These are phyloP conservation scores for Heliamphora pulchella DNA, from an alignment of 179 eudicot genomes.

Conservation along the genomic window DNA sequence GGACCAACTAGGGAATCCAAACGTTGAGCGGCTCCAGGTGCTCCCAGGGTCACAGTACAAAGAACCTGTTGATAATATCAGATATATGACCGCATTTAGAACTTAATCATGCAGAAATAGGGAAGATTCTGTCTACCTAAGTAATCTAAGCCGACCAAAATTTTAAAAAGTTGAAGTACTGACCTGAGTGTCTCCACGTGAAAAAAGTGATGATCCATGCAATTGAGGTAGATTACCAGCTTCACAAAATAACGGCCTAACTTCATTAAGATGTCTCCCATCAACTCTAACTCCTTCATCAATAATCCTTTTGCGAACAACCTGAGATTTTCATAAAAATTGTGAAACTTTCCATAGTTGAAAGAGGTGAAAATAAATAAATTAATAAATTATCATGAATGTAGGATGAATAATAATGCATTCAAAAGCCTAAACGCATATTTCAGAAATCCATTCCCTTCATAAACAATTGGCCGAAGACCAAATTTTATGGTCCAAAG, in stretches of 20 bases:
- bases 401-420: too few relatives aligned
- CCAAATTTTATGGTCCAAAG: neutral
- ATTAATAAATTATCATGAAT: neutral
- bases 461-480: neutral
- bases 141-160: neutral
- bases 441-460: neutral
- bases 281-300: conserved; percentile 77
- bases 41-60: conserved; percentile 95
- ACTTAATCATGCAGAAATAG: neutral
- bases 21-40: conserved; percentile 89
- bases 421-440: too few relatives aligned
- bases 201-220: conserved; percentile 87
- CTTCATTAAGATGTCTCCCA: conserved; percentile 89
- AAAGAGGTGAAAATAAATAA: neutral
- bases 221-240: conserved; percentile 74
- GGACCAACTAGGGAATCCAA: conserved; percentile 83
- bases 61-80: conserved; percentile 50
- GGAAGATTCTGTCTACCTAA: neutral
- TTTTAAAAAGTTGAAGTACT: neutral
- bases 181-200: conserved; percentile 98
- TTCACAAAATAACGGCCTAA: conserved; percentile 87
- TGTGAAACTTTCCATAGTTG: neutral
- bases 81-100: neutral
- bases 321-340: conserved; percentile 30
- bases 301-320: conserved; percentile 81